Evolutionary conservation across 352 stramenopile genomes (phyloP).

Genomic region (Thalassiosira exigua): DNA sequence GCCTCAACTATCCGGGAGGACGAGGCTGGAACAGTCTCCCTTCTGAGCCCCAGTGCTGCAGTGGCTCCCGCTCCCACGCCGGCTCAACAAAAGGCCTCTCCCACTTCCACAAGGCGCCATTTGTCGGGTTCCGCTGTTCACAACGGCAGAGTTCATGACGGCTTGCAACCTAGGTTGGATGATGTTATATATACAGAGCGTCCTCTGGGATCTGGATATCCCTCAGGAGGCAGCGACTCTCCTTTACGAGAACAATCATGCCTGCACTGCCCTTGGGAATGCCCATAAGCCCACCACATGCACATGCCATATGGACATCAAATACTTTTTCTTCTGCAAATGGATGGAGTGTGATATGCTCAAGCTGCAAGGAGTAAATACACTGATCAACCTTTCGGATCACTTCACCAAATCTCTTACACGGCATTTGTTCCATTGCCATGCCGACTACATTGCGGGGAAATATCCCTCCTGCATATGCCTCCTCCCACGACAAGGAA

Average conservation of each 20-base stretch:
- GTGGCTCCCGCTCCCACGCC: too few species aligned
- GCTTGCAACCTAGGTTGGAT: slow-evolving; percentile 26
- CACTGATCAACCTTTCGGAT: slow-evolving; percentile 30
- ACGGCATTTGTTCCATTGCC: slow-evolving; percentile 22
- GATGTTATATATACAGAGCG: slow-evolving; percentile 23
- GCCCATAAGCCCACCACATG: slow-evolving; percentile 34
- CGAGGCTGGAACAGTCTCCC: too few species aligned
- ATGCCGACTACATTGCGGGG: slow-evolving; percentile 32
- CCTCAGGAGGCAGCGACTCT: slow-evolving; percentile 26
- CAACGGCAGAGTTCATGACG: slow-evolving; percentile 30
- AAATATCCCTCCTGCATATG: slow-evolving; percentile 20
- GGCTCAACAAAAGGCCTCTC: too few species aligned
- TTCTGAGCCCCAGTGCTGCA: too few species aligned
- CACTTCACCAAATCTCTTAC: slow-evolving; percentile 34
- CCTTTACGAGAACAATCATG: slow-evolving; percentile 43
- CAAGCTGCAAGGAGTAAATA: slow-evolving; percentile 20
- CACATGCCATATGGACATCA: slow-evolving; percentile 58
- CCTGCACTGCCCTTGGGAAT: slow-evolving; percentile 34
- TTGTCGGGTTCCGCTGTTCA: too few species aligned
- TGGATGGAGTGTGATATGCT: slow-evolving; percentile 47
- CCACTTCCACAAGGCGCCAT: too few species aligned
- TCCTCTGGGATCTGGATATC: slow-evolving; percentile 44
- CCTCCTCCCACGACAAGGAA: neutral
- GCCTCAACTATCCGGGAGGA: too few species aligned
- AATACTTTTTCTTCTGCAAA: slow-evolving; percentile 38